Conservation (phyloP, 805 yeast genomes). For the Peterozyma toletana region DNA sequence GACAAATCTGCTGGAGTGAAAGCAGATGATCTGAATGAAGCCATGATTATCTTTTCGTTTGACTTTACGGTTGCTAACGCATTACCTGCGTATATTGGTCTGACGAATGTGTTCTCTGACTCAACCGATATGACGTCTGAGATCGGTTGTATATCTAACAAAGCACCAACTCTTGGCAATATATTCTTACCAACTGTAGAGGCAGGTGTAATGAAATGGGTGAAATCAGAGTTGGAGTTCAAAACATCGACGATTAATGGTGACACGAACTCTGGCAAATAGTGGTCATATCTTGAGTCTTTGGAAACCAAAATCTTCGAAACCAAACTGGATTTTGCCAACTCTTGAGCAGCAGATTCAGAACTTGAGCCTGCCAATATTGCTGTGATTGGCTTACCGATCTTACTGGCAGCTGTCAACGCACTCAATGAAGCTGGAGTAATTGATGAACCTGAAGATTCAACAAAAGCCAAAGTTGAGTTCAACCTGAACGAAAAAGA, state of each 20-base stretch:
- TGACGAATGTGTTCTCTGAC: slow-evolving; percentile 64
- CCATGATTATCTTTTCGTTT: slow-evolving; percentile 54
- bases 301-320: slow-evolving; percentile 51
- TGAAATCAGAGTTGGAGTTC: slow-evolving; percentile 32
- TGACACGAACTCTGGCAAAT: slow-evolving; percentile 74
- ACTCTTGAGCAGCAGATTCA: slow-evolving; percentile 36
- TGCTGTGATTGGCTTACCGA: slow-evolving; percentile 79
- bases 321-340: slow-evolving; percentile 47
- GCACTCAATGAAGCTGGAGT: slow-evolving; percentile 67
- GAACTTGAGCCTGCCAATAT: slow-evolving; percentile 63
- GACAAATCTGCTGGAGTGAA: slow-evolving; percentile 39
- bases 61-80: slow-evolving; percentile 78
- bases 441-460: slow-evolving; percentile 46
- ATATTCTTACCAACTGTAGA: slow-evolving; percentile 85
- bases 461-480: slow-evolving; percentile 75
- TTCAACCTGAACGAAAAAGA: slow-evolving; percentile 33
- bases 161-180: slow-evolving; percentile 81
- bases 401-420: slow-evolving; percentile 66
- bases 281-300: slow-evolving; percentile 54
- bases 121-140: slow-evolving; percentile 72
- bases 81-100: slow-evolving; percentile 97
- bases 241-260: slow-evolving; percentile 53
- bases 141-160: slow-evolving; percentile 80
- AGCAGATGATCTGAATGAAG: slow-evolving; percentile 82
- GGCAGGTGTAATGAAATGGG: slow-evolving; percentile 75